Conservation (phyloP, 1,284 basidiomycete genomes). For the Cryptococcus deneoformans region DNA sequence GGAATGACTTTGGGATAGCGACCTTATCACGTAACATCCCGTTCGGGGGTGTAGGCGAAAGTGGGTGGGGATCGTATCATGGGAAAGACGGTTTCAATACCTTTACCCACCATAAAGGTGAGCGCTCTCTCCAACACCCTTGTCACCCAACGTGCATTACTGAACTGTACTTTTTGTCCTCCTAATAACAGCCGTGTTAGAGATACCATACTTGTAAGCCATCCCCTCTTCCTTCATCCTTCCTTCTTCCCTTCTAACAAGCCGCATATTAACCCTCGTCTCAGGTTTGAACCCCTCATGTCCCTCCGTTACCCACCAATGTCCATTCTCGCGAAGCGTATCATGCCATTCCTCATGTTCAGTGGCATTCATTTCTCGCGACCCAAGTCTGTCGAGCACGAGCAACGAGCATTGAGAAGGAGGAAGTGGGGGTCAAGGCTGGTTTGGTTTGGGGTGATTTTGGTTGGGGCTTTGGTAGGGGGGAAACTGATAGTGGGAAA, state of each 20-base stretch:
- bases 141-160: not conserved
- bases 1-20: slow-evolving; percentile 46
- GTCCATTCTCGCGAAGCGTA: slow-evolving; percentile 10
- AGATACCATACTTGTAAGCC: slow-evolving; percentile 29
- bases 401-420: slow-evolving; percentile 3
- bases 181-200: slow-evolving; percentile 26
- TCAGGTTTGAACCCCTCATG: slow-evolving; percentile 33
- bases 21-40: slow-evolving; percentile 31
- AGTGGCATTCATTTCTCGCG: slow-evolving; percentile 25
- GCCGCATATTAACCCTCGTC: too few species aligned
- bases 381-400: slow-evolving; percentile 39
- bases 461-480: too few species aligned
- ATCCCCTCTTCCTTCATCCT: too few species aligned
- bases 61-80: slow-evolving; percentile 47
- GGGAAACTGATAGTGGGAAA: too few species aligned
- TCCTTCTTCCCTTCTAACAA: too few species aligned
- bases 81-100: slow-evolving; percentile 45
- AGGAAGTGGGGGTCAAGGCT: too few species aligned
- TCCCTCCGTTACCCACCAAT: slow-evolving; percentile 42
- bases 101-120: slow-evolving; percentile 46
- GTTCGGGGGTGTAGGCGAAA: slow-evolving; percentile 48
- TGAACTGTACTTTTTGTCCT: not conserved
- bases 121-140: slow-evolving; percentile 1
- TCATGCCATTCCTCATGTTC: slow-evolving; percentile 30
- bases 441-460: too few species aligned